Evolutionary conservation across 1,284 basidiomycete genomes (phyloP), one percentile per base, ranked within the genome.

Genomic region (Cyathus olla): DNA sequence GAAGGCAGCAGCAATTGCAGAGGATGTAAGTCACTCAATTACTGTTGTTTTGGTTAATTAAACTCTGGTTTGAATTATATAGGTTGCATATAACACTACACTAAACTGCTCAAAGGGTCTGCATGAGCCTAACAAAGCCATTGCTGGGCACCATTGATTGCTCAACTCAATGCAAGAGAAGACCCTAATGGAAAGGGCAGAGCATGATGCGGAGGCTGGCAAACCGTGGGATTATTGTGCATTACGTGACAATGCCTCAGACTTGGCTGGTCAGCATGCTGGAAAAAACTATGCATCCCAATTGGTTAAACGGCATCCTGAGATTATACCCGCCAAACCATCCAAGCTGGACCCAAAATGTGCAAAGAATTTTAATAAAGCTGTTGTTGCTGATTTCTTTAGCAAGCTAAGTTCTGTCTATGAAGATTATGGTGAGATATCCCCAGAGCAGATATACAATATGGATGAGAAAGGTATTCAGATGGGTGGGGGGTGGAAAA

Each of bases 381-480:
- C 58, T 22, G 50, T 31, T 19, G 48, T 60, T 13, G 17, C 39
- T 8, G 56, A 63, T 37, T 63, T 53, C 40, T 68, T 67, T 46
- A 56, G 63, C 6, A 49, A 60, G 28, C 42, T 59, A 27, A 35
- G 28, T 4, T 35, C 47, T 0, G 21, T 69, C 8, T 13, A 61
- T 26, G 21, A 21, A 3, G 15, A 37, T 4, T 63, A 58, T 56
- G 57, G 53, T 5, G 57, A 46, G 4, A 65, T 69, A 6, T 68
- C 68, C 15, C 59, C 65, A 27, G 59, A 62, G 40, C 67, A 72
- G n/a, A 56, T 66, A 11, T 72, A 57, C 37, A 72, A 70, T 44
- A 66, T 69, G 66, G 70, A 72, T 57, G 67, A 72, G 53, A 72
- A 69, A 49, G 70, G 67, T 1, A 63, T 68, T 35, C 69, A 71